Conservation (phyloP, 306 rosid species). For the Mimosa bimucronata region DNA sequence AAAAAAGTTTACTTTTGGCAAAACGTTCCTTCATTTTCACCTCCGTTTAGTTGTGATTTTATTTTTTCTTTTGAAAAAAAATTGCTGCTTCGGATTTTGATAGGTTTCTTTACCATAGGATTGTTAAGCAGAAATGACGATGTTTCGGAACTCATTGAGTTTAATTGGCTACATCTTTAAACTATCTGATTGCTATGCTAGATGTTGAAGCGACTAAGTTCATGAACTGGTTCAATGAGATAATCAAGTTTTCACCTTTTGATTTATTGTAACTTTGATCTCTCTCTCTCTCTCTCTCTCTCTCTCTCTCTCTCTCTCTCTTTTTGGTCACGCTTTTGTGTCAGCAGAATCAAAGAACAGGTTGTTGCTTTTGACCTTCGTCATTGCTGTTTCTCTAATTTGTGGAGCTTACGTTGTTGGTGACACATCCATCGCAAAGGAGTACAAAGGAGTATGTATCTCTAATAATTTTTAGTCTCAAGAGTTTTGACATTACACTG, state of each 20-base stretch:
- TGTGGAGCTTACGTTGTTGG: slow-evolving; percentile 72
- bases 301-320: slow-evolving; percentile 21
- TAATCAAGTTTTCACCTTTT: neutral
- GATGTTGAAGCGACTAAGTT: neutral
- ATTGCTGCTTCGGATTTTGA: neutral
- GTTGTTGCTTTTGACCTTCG: slow-evolving; percentile 58
- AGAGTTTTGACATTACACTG: neutral
- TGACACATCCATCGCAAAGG: slow-evolving; percentile 56
- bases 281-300: slow-evolving; percentile 15
- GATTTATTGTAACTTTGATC: slow-evolving; percentile 11
- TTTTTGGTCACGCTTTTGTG: slow-evolving; percentile 50
- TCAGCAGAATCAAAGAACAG: slow-evolving; percentile 64
- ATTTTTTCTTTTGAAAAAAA: neutral
- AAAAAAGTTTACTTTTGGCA: neutral
- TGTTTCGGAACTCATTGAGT: no score
- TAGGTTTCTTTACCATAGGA: neutral
- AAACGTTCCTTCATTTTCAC: neutral
- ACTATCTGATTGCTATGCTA: slow-evolving; percentile 13
- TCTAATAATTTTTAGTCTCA: neutral
- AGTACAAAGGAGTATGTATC: slow-evolving; percentile 60
- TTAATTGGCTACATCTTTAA: neutral
- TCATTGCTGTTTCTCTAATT: slow-evolving; percentile 55
- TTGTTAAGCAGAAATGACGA: neutral
- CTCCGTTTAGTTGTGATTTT: neutral
- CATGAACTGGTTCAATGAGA: neutral